A percentile compares a stretch with the other conserved stretches of the same genome.
These are phyloP conservation scores for Porodaedalea pini DNA, from an alignment of 1,284 basidiomycete genomes.

Conservation along the genomic window DNA sequence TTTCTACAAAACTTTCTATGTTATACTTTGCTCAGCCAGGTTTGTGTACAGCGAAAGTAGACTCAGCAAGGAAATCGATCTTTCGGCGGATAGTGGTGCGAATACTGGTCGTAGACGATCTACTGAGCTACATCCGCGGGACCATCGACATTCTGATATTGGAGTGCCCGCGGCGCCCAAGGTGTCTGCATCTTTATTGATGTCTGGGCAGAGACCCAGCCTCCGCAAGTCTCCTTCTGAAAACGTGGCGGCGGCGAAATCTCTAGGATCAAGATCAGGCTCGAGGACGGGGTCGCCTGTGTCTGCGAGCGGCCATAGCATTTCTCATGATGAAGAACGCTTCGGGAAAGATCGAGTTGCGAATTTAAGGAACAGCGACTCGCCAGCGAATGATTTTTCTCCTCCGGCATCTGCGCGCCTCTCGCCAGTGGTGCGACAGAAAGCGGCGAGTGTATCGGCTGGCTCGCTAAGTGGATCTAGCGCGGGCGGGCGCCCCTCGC, in stretches of 20 bases:
- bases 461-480: conserved; percentile 10
- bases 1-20: background rate
- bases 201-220: conserved; percentile 7
- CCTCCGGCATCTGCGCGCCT: conserved; percentile 7
- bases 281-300: conserved; percentile 8
- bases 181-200: conserved; percentile 3
- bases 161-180: conserved; percentile 12
- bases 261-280: background rate
- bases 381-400: background rate
- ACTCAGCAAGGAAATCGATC: conserved; percentile 14
- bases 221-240: conserved; percentile 16
- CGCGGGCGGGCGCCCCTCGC: conserved; percentile 1
- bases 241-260: background rate
- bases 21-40: background rate
- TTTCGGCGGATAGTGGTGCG: background rate
- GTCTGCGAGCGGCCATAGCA: background rate
- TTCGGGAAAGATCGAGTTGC: conserved; percentile 4
- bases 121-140: conserved; percentile 3
- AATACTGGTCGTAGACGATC: background rate
- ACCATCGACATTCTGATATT: conserved; percentile 12
- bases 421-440: background rate
- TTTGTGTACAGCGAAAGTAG: conserved; percentile 10
- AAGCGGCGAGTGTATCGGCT: conserved; percentile 12
- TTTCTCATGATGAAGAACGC: background rate
- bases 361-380: conserved; percentile 5